A percentile compares a stretch with the other conserved stretches of the same genome.
phyloP scores from a whole-genome alignment of 2,329 filamentous ascomycete genomes.

The Colletotrichum filicis region DNA sequence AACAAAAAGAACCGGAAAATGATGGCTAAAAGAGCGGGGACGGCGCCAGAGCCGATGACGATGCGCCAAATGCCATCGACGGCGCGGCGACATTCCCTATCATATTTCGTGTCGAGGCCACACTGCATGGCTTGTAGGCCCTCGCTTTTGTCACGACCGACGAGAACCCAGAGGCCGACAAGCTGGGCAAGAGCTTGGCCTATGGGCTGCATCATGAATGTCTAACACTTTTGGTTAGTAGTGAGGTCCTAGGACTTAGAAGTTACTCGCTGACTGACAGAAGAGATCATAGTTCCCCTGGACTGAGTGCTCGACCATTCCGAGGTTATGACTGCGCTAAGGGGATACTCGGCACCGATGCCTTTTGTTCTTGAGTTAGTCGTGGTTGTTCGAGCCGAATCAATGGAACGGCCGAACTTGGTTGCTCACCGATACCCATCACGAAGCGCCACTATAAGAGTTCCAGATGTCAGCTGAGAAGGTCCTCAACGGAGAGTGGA shows the following conservation, averaged over 20 bases:
- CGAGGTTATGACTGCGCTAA: conserved; percentile 74
- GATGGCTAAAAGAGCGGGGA: conserved; percentile 72
- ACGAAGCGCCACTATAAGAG: conserved; percentile 59
- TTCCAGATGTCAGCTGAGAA: not conserved
- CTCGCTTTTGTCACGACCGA: conserved; percentile 55
- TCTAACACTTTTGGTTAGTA: conserved; percentile 7
- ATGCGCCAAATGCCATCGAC: conserved; percentile 75
- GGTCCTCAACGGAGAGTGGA: not conserved
- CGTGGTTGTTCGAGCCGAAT: not conserved
- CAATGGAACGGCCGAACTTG: not conserved
- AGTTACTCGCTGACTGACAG: conserved; percentile 50
- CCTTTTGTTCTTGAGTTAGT: conserved; percentile 7
- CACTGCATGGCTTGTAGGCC: conserved; percentile 57
- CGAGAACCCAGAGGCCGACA: conserved; percentile 65
- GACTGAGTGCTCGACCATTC: conserved; percentile 73
- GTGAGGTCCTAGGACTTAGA: not conserved
- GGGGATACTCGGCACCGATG: conserved; percentile 74
- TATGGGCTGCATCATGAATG: conserved; percentile 75
- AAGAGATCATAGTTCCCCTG: conserved; percentile 74
- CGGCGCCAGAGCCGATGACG: conserved; percentile 72
- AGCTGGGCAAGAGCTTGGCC: conserved; percentile 74
- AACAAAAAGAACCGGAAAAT: conserved; percentile 75
- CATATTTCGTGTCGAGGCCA: conserved; percentile 56
- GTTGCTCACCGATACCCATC: conserved; percentile 59
- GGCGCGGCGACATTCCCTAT: conserved; percentile 55